phyloP scores from a whole-genome alignment of 148 eudicot genomes.

The Rhododendron griersonianum region DNA sequence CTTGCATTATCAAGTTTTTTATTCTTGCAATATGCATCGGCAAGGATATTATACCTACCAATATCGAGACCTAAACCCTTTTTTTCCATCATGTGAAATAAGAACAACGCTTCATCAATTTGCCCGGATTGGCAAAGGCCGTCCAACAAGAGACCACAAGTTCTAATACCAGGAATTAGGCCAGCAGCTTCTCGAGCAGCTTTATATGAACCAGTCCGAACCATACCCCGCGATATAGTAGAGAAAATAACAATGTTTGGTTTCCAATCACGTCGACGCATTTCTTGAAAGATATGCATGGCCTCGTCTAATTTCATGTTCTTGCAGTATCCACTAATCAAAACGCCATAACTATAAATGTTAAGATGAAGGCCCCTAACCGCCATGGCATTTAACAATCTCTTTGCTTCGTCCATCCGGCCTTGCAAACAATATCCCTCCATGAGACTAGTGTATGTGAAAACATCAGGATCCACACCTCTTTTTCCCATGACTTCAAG shows the following conservation, averaged over 20 bases:
- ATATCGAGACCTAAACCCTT: no score
- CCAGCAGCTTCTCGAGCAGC: not conserved
- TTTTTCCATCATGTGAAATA: no score
- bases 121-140: no score
- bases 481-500: constrained; percentile 1
- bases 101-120: no score
- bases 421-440: constrained; percentile 13
- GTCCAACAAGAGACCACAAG: no score
- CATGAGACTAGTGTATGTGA: constrained; percentile 11
- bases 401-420: not conserved
- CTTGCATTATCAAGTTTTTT: no score
- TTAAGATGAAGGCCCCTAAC: not conserved
- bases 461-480: not conserved
- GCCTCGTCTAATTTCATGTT: constrained; percentile 9
- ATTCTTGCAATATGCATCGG: no score
- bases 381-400: not conserved
- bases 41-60: no score
- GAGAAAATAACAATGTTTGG: not conserved
- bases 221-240: not conserved
- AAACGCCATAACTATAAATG: not conserved
- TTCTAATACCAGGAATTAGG: not conserved
- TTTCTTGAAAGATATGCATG: not conserved
- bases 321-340: constrained; percentile 14
- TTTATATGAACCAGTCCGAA: not conserved
- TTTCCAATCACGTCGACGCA: not conserved